Percentiles rank a stretch among this genome's conserved stretches.
Conservation (phyloP, 2,329 filamentous ascomycete species). For the Penicillium sp. region DNA sequence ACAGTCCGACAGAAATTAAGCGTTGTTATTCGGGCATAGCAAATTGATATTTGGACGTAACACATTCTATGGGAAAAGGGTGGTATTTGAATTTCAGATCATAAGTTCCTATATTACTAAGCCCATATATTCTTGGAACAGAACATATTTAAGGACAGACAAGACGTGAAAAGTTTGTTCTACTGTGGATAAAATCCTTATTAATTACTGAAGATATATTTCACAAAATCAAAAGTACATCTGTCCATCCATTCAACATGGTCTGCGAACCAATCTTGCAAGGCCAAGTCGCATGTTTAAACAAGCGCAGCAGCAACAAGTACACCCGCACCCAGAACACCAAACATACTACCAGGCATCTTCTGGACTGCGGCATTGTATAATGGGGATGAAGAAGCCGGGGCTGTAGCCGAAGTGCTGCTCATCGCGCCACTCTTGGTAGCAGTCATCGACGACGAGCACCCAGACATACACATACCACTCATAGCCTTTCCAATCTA, state of each 20-base stretch:
- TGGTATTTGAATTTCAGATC: too few species aligned
- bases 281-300: background rate
- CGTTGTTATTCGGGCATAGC: too few species aligned
- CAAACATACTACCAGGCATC: background rate
- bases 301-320: background rate
- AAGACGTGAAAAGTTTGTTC: background rate
- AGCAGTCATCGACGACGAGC: background rate
- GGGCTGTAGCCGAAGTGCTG: background rate
- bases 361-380: background rate
- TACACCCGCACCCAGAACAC: background rate
- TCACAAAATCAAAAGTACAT: too few species aligned
- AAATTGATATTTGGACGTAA: too few species aligned
- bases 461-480: background rate
- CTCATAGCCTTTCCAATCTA: background rate
- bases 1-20: too few species aligned
- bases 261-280: background rate
- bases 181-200: background rate
- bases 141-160: too few species aligned
- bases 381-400: slow-evolving; percentile 6
- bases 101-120: too few species aligned
- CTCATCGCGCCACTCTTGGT: background rate
- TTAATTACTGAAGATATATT: background rate
- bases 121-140: background rate
- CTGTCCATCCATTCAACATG: background rate
- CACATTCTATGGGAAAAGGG: too few species aligned